Evolutionary conservation across 1,139 yeast genomes (phyloP), one percentile per base, ranked within the genome.

Genomic region (Candida tetrigidarum): DNA sequence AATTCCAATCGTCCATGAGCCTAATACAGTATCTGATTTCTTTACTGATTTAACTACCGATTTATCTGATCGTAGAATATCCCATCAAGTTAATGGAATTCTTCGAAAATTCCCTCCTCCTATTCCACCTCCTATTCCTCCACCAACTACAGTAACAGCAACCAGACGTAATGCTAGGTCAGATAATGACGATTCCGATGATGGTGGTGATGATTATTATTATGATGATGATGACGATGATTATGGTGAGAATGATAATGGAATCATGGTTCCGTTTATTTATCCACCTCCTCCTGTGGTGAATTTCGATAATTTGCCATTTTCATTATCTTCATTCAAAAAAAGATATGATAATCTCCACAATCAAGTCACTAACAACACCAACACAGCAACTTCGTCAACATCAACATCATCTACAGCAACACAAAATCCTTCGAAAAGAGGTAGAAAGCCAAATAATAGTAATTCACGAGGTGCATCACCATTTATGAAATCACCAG

Each of bases 231-330:
- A 46, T 8, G 41, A 43, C 15, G 20, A 22, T 29, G 25, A 26
- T 30, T 37, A 45, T 11, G 37, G 18, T 18, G 54, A 49, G 10
- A 32, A 18, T 6, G 47, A 42, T 12, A 43, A 44, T 27, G 77
- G 78, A 0, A 61, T 73, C 2, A 71, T 72, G 77, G 66, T 74
- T 9, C 80, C 80, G 4, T 74, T 74, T 49, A 69, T 74, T 9
- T 74, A 57, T 47, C 80, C 80, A 2, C 71, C 78, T 3, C 78
- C 78, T 0, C 77, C 77, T 2, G 49, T 64, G 2, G 58, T 69
- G n/a, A 54, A 60, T 27, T 55, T 55, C 2, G 66, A 63, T 34
- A 46, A 43, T 19, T 50, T 63, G 33, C 66, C 67, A 0, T 62
- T 55, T 43, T 58, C 66, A 4, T 18, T 56, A 14, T 53, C 55